A percentile compares a stretch with the other conserved stretches of the same genome.
Evolutionary conservation across 2,329 filamentous ascomycete species (phyloP).

Genomic region (Ophiostoma novo-ulmi): DNA sequence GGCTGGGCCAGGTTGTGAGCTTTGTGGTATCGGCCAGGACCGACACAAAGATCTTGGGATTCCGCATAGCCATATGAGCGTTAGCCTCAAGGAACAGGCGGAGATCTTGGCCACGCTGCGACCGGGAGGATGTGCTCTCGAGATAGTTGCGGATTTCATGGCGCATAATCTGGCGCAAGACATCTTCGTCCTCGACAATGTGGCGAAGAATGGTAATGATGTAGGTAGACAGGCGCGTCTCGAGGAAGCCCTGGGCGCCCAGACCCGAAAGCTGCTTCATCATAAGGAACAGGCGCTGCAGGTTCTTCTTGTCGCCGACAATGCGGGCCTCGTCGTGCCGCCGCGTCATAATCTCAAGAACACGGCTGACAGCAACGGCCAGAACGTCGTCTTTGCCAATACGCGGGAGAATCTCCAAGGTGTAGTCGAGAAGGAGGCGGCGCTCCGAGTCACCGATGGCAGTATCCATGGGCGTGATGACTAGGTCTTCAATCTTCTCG

Average conservation of each 20-base stretch:
- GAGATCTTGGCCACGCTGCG: slow-evolving; percentile 60
- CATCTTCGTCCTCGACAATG: slow-evolving; percentile 89
- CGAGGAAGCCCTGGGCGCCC: slow-evolving; percentile 66
- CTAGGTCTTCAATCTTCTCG: slow-evolving; percentile 47
- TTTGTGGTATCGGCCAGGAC: slow-evolving; percentile 81
- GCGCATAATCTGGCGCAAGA: slow-evolving; percentile 84
- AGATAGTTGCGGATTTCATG: slow-evolving; percentile 80
- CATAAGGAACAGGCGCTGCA: slow-evolving; percentile 90
- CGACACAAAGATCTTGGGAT: slow-evolving; percentile 80
- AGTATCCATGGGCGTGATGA: slow-evolving; percentile 55
- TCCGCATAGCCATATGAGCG: slow-evolving; percentile 72
- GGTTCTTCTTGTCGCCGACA: slow-evolving; percentile 80
- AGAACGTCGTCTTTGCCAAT: slow-evolving; percentile 83
- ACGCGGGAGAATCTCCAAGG: slow-evolving; percentile 79
- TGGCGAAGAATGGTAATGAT: slow-evolving; percentile 87
- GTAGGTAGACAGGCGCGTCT: slow-evolving; percentile 49
- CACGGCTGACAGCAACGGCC: slow-evolving; percentile 74
- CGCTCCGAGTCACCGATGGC: slow-evolving; percentile 63
- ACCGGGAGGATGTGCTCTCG: slow-evolving; percentile 49
- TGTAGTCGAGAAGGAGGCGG: slow-evolving; percentile 62
- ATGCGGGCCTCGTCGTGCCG: slow-evolving; percentile 63
- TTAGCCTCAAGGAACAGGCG: slow-evolving; percentile 69
- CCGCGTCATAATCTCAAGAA: slow-evolving; percentile 83
- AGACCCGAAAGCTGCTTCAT: slow-evolving; percentile 82
- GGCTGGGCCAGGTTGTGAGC: slow-evolving; percentile 54